Percentiles rank a stretch among this genome's conserved stretches.
Conservation (phyloP, 2,329 filamentous ascomycete genomes). For the Aspergillus flavus region DNA sequence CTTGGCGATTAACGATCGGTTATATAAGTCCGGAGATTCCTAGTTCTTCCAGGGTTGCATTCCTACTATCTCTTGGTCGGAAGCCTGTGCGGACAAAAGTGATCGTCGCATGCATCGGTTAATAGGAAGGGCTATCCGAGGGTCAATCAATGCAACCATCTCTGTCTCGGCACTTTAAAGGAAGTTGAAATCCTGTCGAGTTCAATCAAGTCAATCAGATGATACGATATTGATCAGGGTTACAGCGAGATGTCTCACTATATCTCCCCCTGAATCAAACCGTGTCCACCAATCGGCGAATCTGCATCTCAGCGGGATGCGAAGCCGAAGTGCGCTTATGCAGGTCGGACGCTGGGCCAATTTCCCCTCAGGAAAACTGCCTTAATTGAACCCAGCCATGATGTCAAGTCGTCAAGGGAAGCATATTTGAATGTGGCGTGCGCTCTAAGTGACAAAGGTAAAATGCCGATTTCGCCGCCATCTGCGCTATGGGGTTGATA, state of each 20-base stretch:
- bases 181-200: background rate
- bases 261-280: background rate
- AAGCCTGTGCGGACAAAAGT: background rate
- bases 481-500: background rate
- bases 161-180: background rate
- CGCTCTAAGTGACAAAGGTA: background rate
- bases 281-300: background rate
- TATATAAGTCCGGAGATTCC: too few relatives aligned
- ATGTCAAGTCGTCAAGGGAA: background rate
- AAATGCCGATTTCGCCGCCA: background rate
- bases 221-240: background rate
- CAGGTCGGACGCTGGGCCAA: background rate
- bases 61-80: background rate
- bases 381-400: background rate
- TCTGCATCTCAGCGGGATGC: background rate
- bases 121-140: background rate
- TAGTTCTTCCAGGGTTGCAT: too few relatives aligned
- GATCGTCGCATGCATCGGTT: background rate
- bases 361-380: background rate
- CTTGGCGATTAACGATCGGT: too few relatives aligned
- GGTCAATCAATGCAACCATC: background rate
- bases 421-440: background rate
- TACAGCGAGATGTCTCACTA: slow-evolving; percentile 2
- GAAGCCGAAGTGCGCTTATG: background rate
- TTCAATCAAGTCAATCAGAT: background rate